Evolutionary conservation across 352 stramenopile genomes (phyloP).

Genomic region (Globisporangium rhizosaccharum): DNA sequence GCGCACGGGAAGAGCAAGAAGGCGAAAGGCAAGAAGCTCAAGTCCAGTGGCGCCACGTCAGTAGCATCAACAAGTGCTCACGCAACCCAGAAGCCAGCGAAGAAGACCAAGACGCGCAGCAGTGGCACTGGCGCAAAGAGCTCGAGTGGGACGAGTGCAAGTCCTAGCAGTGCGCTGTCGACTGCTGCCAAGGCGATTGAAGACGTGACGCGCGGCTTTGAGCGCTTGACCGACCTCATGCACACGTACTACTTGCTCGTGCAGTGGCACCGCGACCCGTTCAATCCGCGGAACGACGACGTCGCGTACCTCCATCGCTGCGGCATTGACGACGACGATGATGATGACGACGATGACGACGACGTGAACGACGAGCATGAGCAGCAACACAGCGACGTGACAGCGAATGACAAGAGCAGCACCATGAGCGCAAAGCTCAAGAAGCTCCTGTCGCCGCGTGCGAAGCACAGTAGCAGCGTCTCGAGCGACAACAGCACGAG

Average conservation of each 20-base stretch:
- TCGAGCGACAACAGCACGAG: constrained; percentile 15
- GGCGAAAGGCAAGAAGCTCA: not conserved
- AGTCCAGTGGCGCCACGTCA: too few species aligned
- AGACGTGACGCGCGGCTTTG: constrained; percentile 54
- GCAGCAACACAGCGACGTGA: not conserved
- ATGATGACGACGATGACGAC: constrained; percentile 62
- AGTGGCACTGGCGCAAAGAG: not conserved
- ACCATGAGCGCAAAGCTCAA: constrained; percentile 7
- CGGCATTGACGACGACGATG: constrained; percentile 75
- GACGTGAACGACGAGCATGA: constrained; percentile 29
- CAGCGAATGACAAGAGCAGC: constrained; percentile 8
- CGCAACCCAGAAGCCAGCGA: not conserved
- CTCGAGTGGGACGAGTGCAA: not conserved
- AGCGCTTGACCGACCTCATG: constrained; percentile 75
- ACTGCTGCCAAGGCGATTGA: constrained; percentile 45
- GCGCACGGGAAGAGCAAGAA: constrained; percentile 14
- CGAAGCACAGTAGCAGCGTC: constrained; percentile 29
- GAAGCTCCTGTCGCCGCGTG: constrained; percentile 22
- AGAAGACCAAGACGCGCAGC: not conserved
- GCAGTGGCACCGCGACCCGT: constrained; percentile 86
- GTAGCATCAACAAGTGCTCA: too few species aligned
- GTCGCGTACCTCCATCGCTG: constrained; percentile 71
- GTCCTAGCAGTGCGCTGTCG: constrained; percentile 2
- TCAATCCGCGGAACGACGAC: constrained; percentile 74
- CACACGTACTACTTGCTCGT: constrained; percentile 87